These are phyloP conservation scores for Neurospora sublineolata DNA, from an alignment of 495 filamentous ascomycete species.

Conservation along the genomic window DNA sequence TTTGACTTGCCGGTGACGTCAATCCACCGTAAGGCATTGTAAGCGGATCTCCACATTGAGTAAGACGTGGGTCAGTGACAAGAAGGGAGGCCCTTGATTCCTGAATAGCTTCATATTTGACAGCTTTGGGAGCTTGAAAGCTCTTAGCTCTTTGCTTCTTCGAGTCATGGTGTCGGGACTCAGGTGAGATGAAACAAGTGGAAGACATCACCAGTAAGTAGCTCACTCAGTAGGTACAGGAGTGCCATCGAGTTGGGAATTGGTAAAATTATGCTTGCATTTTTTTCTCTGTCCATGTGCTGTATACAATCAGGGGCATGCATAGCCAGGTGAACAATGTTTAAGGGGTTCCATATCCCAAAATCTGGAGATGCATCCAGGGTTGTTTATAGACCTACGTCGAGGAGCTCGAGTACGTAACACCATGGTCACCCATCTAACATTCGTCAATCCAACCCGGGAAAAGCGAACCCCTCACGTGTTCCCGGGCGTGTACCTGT, in stretches of 20 bases:
- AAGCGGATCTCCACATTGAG: neutral
- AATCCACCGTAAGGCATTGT: neutral
- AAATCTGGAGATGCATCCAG: neutral
- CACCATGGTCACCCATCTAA: neutral
- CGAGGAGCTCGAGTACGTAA: neutral
- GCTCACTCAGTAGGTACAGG: neutral
- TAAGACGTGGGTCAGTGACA: neutral
- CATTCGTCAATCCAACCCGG: neutral
- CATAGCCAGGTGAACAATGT: neutral
- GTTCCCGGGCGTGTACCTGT: neutral
- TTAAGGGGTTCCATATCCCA: neutral
- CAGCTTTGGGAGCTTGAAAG: neutral
- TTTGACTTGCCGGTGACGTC: neutral
- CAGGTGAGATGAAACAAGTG: neutral
- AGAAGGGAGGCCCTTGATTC: neutral
- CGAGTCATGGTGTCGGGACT: no score
- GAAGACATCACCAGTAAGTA: neutral
- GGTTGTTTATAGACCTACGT: neutral
- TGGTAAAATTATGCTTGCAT: neutral
- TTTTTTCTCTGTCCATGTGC: neutral
- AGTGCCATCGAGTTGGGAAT: neutral
- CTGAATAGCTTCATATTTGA: neutral
- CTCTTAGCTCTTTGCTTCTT: neutral
- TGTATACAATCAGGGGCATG: neutral
- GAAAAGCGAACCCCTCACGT: neutral